Evolutionary conservation across 495 filamentous ascomycete genomes (phyloP), one percentile per base, ranked within the genome.

Genomic region (Aspergillus cristatus): DNA sequence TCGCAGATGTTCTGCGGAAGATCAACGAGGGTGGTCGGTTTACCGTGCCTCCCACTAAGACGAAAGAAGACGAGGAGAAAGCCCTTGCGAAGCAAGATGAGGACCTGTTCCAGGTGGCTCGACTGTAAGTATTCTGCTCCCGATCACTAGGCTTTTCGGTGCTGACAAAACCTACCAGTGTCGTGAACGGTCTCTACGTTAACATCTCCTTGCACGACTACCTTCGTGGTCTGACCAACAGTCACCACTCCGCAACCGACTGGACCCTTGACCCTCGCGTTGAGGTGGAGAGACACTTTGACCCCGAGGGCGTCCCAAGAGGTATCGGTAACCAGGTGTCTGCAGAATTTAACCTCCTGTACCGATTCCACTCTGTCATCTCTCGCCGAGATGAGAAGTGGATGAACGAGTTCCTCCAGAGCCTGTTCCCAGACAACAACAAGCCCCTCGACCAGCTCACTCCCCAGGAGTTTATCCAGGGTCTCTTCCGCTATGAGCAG

Each of bases 281-380:
- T 4, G 20, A 24, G 8, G 20, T 24, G 4, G 20, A 4, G 8
- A 24, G 20, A 24, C 4, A 4, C 4, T 48, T 47, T 18, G 45
- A 47, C 35, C 35, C 39, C 2, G 31, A 41, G 4, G 40, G 43
- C 7, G 35, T 48, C 14, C 45, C 55, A 0, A 42, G 50, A 8
- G 72, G 65, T 11, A 49, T 58, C 10, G 72, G 72, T 12, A 74
- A 74, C 45, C 70, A 75, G 25, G 71, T 74, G n/a, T 64, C 63
- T 18, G 61, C 60, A 7, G 72, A 76, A 49, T 76, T 75, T 47
- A 75, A 75, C 43, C 50, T 76, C 3, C 60, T 76, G 12, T 76
- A 76, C 33, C 58, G 72, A 6, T 76, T 71, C 49, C 70, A 76
- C 42, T 63, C 66, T 6, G 54, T 58, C 20, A 48, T 72, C 2